phyloP scores from a whole-genome alignment of 2,329 filamentous ascomycete genomes.

The Aspergillus novoparasiticus region DNA sequence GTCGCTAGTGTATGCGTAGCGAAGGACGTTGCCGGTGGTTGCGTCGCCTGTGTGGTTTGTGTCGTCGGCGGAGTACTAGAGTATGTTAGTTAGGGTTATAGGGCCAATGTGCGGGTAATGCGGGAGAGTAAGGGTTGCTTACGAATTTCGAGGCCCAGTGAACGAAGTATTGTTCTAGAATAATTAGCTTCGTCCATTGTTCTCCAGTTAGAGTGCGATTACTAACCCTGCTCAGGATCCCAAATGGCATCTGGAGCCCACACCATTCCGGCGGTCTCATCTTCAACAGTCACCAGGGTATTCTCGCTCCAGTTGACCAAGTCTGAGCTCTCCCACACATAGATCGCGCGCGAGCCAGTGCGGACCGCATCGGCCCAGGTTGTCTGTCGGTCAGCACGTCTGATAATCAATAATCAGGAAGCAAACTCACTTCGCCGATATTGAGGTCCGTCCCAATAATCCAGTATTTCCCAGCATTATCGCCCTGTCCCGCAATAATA shows the following conservation, averaged over 20 bases:
- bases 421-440: slow-evolving; percentile 13
- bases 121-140: background rate
- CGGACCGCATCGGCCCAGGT: slow-evolving; percentile 15
- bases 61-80: slow-evolving; percentile 15
- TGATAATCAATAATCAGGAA: background rate
- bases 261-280: slow-evolving; percentile 16
- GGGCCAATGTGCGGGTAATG: no score
- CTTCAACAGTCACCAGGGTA: slow-evolving; percentile 16
- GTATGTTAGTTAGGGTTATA: background rate
- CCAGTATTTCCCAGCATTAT: slow-evolving; percentile 17
- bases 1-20: slow-evolving; percentile 18
- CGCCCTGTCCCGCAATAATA: slow-evolving; percentile 12
- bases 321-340: slow-evolving; percentile 20
- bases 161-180: slow-evolving; percentile 16
- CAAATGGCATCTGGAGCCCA: slow-evolving; percentile 22
- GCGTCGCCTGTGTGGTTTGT: slow-evolving; percentile 11
- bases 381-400: slow-evolving; percentile 7
- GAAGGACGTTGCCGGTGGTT: slow-evolving; percentile 10
- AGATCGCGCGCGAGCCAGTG: slow-evolving; percentile 16
- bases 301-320: slow-evolving; percentile 16
- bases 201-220: background rate
- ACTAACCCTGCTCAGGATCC: slow-evolving; percentile 14
- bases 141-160: slow-evolving; percentile 20
- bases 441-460: slow-evolving; percentile 21
- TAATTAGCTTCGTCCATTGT: background rate